Base-by-base conservation (phyloP, 2,329 filamentous ascomycete genomes). In the Curvularia sp. region DNA sequence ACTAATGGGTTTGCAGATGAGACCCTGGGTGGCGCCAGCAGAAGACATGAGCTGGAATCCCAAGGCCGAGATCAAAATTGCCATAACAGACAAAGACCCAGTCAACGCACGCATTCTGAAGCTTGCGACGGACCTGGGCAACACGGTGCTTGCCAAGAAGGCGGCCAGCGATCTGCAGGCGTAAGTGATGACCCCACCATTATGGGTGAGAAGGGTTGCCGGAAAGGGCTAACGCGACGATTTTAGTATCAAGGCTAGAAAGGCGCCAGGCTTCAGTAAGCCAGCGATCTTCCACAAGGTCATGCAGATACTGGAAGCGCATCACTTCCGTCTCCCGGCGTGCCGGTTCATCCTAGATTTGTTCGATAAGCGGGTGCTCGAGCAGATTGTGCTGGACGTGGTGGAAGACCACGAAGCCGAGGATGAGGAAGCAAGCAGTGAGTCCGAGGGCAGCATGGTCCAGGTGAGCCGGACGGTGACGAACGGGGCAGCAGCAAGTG, bases 271-370 rank as follows among this genome's bases (percentile, higher is more conserved):
- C 0, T 97, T 99, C 74, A 85, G 85, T 38, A 89, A 90, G 69
- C 86, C 89, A 5, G 83, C 84, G 5, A 85, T 99, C 42, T 98
- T 98, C 80, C 88, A 89, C 66, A 91, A 93, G 71, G 88, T 95
- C 47, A 88, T 99, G 82, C 86, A 87, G 8, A 83, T 98, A 49
- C 84, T 99, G 58, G 93, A 97, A 76, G 88, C 87, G 66, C 94
- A 97, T 69, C 92, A 96, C 73, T 98, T 95, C 77, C 87, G 93
- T 22, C 84, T 99, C 2, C 89, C 89, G 1, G 90, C 96, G 28
- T 89, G 94, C 61, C 89, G 94, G 46, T 93, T 97, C 78, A 90
- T 97, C 35, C 88, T 98, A 59, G 95, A 98, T 73, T 80, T 99
- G 22, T 99, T 99, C 70, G 94, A 98, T 71, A 95, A 94, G 78